These are phyloP conservation scores for Hypoxylon crocopeplum DNA, from an alignment of 495 filamentous ascomycete species.

Conservation along the genomic window DNA sequence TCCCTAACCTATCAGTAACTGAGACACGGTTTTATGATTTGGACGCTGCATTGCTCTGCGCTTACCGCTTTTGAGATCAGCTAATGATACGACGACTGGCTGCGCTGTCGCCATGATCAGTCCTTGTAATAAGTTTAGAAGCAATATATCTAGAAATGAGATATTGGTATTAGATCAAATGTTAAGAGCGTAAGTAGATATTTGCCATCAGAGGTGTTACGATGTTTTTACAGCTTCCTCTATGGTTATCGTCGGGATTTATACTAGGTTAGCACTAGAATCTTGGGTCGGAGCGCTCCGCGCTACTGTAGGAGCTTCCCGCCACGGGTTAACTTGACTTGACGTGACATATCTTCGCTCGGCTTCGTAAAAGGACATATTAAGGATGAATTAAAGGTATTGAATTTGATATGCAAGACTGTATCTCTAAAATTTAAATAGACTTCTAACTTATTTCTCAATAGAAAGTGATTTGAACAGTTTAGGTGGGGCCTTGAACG, in stretches of 20 bases:
- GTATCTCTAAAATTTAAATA: no score
- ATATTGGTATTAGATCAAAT: no score
- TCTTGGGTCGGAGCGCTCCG: conserved; percentile 17
- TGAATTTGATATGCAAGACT: no score
- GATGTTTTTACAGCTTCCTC: conserved; percentile 17
- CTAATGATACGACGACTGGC: conserved; percentile 59
- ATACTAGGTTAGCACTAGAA: neutral
- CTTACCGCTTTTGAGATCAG: conserved; percentile 60
- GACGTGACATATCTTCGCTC: no score
- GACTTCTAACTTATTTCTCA: no score
- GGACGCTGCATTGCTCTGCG: neutral
- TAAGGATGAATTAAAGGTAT: no score
- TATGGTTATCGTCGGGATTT: conserved; percentile 33
- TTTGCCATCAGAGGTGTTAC: no score
- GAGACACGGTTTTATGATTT: neutral
- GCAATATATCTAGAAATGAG: no score
- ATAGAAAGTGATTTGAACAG: no score
- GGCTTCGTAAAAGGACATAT: no score
- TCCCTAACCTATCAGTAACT: conserved; percentile 56
- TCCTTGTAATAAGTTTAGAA: neutral
- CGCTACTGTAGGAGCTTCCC: conserved; percentile 8
- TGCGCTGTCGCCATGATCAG: conserved; percentile 39
- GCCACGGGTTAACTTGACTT: neutral
- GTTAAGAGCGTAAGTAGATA: no score
- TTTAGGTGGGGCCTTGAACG: no score